phyloP scores from a whole-genome alignment of 164 flowering plant species.

The Macadamia tetraphylla region DNA sequence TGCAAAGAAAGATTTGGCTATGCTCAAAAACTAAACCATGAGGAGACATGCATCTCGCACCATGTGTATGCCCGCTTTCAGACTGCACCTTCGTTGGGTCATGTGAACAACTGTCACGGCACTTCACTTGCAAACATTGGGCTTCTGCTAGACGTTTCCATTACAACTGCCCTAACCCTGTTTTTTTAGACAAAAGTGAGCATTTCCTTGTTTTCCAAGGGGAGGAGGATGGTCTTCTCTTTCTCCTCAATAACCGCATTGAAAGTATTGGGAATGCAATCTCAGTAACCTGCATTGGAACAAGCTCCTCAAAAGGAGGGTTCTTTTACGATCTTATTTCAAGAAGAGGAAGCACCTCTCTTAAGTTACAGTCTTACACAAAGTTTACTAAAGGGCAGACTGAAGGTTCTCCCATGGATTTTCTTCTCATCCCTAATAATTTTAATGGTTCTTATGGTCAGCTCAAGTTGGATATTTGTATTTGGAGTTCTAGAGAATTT shows the following conservation, averaged over 20 bases:
- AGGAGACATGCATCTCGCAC: slow-evolving; percentile 41
- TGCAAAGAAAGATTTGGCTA: slow-evolving; percentile 35
- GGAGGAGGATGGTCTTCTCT: slow-evolving; percentile 52
- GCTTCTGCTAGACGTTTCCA: slow-evolving; percentile 40
- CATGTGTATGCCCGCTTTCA: slow-evolving; percentile 49
- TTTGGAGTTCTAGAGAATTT: slow-evolving; percentile 32
- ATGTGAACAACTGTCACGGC: slow-evolving; percentile 40
- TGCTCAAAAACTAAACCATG: slow-evolving; percentile 32
- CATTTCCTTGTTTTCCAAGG: slow-evolving; percentile 42
- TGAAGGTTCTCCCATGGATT: slow-evolving; percentile 36
- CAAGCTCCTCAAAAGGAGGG: slow-evolving; percentile 30
- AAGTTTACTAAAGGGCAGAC: slow-evolving; percentile 26
- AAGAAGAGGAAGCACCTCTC: slow-evolving; percentile 40
- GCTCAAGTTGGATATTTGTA: slow-evolving; percentile 50
- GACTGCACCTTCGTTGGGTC: slow-evolving; percentile 49
- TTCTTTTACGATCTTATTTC: slow-evolving; percentile 43
- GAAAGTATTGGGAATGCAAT: slow-evolving; percentile 43
- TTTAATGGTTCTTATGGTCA: slow-evolving; percentile 26
- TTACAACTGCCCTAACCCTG: slow-evolving; percentile 39
- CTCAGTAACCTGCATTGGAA: slow-evolving; percentile 31
- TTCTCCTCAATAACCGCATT: slow-evolving; percentile 39
- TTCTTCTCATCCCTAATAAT: slow-evolving; percentile 45
- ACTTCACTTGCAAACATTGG: slow-evolving; percentile 52
- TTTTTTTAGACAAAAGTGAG: slow-evolving; percentile 31
- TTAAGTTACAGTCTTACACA: slow-evolving; percentile 43